Conservation (phyloP, 192 early-diverging fungal species). For the Entophlyctis helioformis region DNA sequence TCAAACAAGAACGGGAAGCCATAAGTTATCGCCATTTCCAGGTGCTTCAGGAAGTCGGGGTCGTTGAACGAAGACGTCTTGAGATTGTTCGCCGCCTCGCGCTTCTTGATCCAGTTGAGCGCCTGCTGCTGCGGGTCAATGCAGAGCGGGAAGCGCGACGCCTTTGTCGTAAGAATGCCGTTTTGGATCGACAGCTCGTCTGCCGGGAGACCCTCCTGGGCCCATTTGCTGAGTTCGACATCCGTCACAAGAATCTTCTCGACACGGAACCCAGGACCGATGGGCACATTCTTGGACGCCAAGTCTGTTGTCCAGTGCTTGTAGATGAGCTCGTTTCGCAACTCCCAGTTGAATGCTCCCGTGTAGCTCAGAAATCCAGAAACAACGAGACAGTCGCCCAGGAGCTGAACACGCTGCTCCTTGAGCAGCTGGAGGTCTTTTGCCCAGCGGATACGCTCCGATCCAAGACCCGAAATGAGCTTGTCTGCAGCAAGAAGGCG, state of each 20-base stretch:
- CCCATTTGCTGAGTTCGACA: slow-evolving; percentile 47
- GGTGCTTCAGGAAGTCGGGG: slow-evolving; percentile 49
- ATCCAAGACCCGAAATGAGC: slow-evolving; percentile 47
- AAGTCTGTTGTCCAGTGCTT: slow-evolving; percentile 42
- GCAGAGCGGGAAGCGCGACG: slow-evolving; percentile 47
- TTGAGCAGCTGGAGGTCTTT: slow-evolving; percentile 41
- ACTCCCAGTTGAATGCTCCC: slow-evolving; percentile 52
- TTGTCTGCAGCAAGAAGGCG: slow-evolving; percentile 47
- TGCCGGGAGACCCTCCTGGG: slow-evolving; percentile 45
- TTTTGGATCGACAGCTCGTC: slow-evolving; percentile 54
- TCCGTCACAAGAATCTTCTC: slow-evolving; percentile 41
- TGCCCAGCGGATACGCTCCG: slow-evolving; percentile 45
- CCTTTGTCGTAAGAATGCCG: slow-evolving; percentile 48
- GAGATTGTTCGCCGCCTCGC: slow-evolving; percentile 39
- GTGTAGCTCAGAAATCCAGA: slow-evolving; percentile 51
- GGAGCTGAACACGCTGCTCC: slow-evolving; percentile 39
- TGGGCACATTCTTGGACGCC: slow-evolving; percentile 22
- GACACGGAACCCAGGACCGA: slow-evolving; percentile 32
- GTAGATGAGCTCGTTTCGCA: slow-evolving; percentile 46
- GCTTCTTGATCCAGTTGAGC: slow-evolving; percentile 47
- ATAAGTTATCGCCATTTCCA: slow-evolving; percentile 53
- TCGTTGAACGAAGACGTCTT: slow-evolving; percentile 47
- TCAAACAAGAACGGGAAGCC: slow-evolving; percentile 53
- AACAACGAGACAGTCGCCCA: slow-evolving; percentile 46
- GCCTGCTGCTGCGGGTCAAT: slow-evolving; percentile 56